These are phyloP conservation scores for Saturnispora sanitii DNA, from an alignment of 805 yeast species.

Conservation along the genomic window DNA sequence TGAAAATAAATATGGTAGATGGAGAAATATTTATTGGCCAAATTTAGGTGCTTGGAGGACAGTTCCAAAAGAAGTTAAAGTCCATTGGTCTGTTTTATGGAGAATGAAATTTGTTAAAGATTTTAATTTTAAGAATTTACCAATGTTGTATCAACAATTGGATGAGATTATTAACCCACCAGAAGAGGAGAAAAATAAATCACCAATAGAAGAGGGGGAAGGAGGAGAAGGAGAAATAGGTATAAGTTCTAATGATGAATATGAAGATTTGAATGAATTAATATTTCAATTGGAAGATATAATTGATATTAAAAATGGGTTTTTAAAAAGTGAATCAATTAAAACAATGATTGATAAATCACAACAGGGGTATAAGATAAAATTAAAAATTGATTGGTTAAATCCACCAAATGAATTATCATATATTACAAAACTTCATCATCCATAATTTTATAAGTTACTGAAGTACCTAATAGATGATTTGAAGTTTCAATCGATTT, in stretches of 20 bases:
- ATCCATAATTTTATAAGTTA: conserved; percentile 38
- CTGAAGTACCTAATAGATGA: conserved; percentile 66
- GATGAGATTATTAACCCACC: conserved; percentile 14
- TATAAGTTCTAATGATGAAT: neutral
- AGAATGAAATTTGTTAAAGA: conserved; percentile 37
- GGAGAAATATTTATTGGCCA: conserved; percentile 43
- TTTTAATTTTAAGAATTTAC: conserved; percentile 31
- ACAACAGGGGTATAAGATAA: neutral
- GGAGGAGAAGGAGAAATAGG: too few species aligned
- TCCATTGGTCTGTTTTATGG: conserved; percentile 63
- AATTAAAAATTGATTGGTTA: conserved; percentile 7
- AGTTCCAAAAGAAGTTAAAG: conserved; percentile 33
- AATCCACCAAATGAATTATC: conserved; percentile 9
- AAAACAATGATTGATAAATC: conserved; percentile 2
- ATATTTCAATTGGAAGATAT: conserved; percentile 12
- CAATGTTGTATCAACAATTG: conserved; percentile 21
- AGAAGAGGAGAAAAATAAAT: neutral
- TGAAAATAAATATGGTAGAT: conserved; percentile 38
- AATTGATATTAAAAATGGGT: conserved; percentile 16
- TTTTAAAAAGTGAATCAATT: conserved; percentile 11
- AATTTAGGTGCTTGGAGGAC: conserved; percentile 45
- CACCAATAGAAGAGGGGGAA: too few species aligned
- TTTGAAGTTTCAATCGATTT: conserved; percentile 55
- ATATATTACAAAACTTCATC: neutral
- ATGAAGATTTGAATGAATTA: neutral